These are phyloP conservation scores for Euclidium syriacum DNA, from an alignment of 345 rosid genomes.

Conservation along the genomic window DNA sequence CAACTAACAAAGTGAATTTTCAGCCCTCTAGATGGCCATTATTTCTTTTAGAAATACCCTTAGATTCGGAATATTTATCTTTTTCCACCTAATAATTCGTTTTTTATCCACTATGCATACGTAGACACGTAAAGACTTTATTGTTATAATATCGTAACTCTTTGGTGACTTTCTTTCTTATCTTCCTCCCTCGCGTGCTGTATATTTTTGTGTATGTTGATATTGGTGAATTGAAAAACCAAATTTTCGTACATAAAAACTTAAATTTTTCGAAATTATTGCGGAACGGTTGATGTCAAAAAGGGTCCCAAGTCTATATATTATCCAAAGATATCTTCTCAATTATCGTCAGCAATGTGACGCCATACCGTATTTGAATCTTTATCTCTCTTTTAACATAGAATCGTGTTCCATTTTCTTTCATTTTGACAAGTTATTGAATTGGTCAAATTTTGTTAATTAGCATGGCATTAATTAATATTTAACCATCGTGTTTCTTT, in stretches of 20 bases:
- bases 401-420: conserved; percentile 19
- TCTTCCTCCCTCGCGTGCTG: conserved; percentile 5
- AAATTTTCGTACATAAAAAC: neutral
- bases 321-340: conserved; percentile 14
- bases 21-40: too few relatives aligned
- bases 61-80: too few relatives aligned
- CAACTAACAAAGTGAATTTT: too few relatives aligned
- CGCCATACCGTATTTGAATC: conserved; percentile 10
- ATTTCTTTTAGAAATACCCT: too few relatives aligned
- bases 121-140: neutral
- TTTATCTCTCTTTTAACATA: neutral
- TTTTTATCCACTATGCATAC: neutral
- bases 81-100: neutral
- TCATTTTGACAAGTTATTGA: neutral
- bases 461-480: neutral
- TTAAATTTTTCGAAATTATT: neutral
- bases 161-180: neutral
- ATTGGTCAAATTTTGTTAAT: neutral
- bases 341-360: conserved; percentile 15
- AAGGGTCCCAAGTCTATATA: neutral
- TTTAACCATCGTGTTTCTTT: neutral
- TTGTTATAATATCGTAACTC: neutral
- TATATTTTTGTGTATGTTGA: conserved; percentile 2
- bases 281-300: neutral
- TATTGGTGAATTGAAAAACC: neutral